These are phyloP conservation scores for Claviceps sp. DNA, from an alignment of 2,329 filamentous ascomycete species.

Conservation along the genomic window DNA sequence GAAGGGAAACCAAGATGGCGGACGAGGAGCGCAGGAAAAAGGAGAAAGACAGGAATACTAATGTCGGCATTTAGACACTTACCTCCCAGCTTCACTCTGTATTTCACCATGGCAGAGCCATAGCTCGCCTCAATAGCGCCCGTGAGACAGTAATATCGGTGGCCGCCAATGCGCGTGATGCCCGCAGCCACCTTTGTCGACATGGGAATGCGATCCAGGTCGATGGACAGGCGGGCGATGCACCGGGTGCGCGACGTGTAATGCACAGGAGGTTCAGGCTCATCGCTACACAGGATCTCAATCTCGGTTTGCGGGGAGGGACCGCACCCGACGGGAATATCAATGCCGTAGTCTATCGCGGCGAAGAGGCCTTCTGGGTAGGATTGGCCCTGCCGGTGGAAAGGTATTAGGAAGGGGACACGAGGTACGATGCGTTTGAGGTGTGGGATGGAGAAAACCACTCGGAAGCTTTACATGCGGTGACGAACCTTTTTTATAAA, in stretches of 20 bases:
- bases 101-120: slow-evolving; percentile 25
- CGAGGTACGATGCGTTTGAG: no score
- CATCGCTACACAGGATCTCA: slow-evolving; percentile 23
- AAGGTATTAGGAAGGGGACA: neutral
- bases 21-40: no score
- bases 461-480: neutral
- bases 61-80: slow-evolving; percentile 3
- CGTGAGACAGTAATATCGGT: slow-evolving; percentile 23
- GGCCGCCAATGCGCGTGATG: slow-evolving; percentile 21
- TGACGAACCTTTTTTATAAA: slow-evolving; percentile 23
- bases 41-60: no score
- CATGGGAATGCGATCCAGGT: slow-evolving; percentile 20
- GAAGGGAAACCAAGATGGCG: no score
- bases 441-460: no score
- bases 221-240: slow-evolving; percentile 22
- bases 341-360: slow-evolving; percentile 24
- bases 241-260: slow-evolving; percentile 15
- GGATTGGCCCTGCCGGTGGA: slow-evolving; percentile 20
- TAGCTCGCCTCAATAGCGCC: slow-evolving; percentile 24
- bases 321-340: slow-evolving; percentile 22
- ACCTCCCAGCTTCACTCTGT: slow-evolving; percentile 25
- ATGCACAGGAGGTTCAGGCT: slow-evolving; percentile 18
- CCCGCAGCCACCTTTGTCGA: slow-evolving; percentile 17
- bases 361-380: slow-evolving; percentile 23
- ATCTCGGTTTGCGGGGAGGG: slow-evolving; percentile 23